Evolutionary conservation across 345 rosid genomes (phyloP), one percentile per base, ranked within the genome.

Genomic region (Carallia brachiata): DNA sequence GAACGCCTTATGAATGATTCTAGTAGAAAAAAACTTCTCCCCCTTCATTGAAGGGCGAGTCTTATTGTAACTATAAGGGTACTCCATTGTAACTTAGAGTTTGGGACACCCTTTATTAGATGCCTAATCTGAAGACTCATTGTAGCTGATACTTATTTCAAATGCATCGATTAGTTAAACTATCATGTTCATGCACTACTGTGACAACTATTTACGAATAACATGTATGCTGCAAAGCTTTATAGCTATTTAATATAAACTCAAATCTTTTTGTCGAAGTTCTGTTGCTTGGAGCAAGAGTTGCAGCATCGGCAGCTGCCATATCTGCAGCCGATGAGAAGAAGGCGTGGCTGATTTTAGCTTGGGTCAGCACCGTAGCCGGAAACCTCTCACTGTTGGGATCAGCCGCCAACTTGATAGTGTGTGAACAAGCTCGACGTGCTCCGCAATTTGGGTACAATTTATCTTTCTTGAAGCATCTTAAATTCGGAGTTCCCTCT

Each of bases 321-420:
- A 72, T 84, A 18, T 87, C 96, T 0, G 53, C 79, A 0, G 75
- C 76, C 0, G 82, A 87, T 6, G 92, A 81, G 87, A 93, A 87
- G 79, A 93, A 87, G 82, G 90, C 92, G 13, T 93, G 97, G 98
- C 79, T 93, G 32, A 67, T 89, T 36, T 75, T 91, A 71, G 91
- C 94, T 6, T 89, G 98, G 97, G 98, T 84, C 61, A 91, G 98
- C 78, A 86, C 97, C 0, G 84, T 93, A 23, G 91, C 94, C 0
- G 97, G 96, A 18, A 94, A 94, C 82, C 78, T 93, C 58, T 87
- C 98, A 0, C 80, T 91, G 52, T 70, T 91, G 30, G 98, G 98
- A 5, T 91, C 97, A 6, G 97, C 97, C 0, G 94, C 96, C 3
- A 93, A 93, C 78, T 75, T 93, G 85, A 90, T 90, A 58, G 94